Evolutionary conservation across 495 filamentous ascomycete genomes (phyloP).

Genomic region (Aspergillus avenaceus): DNA sequence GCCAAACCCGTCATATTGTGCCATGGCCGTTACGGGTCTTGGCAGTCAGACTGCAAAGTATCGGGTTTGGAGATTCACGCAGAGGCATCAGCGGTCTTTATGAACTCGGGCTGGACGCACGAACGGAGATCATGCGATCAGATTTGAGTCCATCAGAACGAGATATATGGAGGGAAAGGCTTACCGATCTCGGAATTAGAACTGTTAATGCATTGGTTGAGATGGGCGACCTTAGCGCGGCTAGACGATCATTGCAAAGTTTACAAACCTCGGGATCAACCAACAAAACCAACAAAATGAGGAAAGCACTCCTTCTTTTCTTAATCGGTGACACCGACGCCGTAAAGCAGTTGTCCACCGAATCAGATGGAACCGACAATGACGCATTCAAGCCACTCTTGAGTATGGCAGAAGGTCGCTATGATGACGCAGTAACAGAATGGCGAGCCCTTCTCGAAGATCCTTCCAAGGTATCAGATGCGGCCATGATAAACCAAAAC

Average conservation of each 20-base stretch:
- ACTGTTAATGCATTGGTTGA: constrained; percentile 81
- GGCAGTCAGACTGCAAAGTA: constrained; percentile 74
- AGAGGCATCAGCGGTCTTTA: constrained; percentile 84
- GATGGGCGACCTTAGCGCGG: constrained; percentile 82
- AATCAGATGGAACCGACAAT: constrained; percentile 18
- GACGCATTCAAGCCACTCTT: constrained; percentile 59
- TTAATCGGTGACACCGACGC: constrained; percentile 70
- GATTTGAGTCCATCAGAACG: constrained; percentile 29
- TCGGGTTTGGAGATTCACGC: constrained; percentile 79
- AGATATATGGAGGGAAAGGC: constrained; percentile 61
- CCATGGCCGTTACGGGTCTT: constrained; percentile 87
- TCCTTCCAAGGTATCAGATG: constrained; percentile 26
- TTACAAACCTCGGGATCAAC: constrained; percentile 34
- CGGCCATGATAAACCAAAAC: constrained; percentile 65
- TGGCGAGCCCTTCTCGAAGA: constrained; percentile 57
- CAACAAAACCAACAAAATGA: constrained; percentile 29
- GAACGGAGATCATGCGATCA: constrained; percentile 46
- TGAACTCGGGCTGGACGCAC: constrained; percentile 74
- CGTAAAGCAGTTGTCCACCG: constrained; percentile 47
- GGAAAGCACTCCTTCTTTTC: constrained; percentile 65
- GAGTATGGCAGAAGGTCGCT: constrained; percentile 75
- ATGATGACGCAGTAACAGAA: constrained; percentile 52
- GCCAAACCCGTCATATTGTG: constrained; percentile 51
- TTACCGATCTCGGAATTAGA: constrained; percentile 70
- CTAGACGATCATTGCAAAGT: constrained; percentile 59